These are phyloP conservation scores for Withania somnifera DNA, from an alignment of 305 asterid genomes.

Conservation along the genomic window DNA sequence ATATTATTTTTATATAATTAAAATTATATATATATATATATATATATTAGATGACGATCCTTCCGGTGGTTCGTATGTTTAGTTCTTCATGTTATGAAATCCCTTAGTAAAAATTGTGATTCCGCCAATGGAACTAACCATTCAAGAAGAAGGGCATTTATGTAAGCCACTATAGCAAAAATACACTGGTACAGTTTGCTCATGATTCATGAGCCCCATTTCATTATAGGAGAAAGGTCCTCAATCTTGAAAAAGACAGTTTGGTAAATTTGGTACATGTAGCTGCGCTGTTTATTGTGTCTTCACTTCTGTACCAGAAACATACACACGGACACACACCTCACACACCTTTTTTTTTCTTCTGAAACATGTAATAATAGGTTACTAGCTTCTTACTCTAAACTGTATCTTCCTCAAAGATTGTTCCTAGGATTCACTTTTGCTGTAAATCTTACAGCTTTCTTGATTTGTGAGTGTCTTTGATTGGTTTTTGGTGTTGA, in stretches of 20 bases:
- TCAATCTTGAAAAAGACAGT: constrained; percentile 40
- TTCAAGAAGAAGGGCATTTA: background rate
- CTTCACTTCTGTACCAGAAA: constrained; percentile 56
- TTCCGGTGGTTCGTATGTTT: too few species aligned
- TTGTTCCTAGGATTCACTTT: background rate
- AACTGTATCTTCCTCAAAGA: background rate
- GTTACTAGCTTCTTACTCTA: background rate
- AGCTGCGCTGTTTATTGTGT: constrained; percentile 37
- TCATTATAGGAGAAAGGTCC: constrained; percentile 5
- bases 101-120: too few species aligned
- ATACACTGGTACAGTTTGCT: background rate
- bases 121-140: too few species aligned
- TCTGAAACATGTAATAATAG: constrained; percentile 1
- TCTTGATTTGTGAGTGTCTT: background rate
- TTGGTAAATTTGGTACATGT: constrained; percentile 35
- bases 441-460: background rate
- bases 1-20: too few species aligned
- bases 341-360: too few species aligned
- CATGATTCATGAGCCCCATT: background rate
- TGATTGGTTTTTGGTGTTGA: background rate
- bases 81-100: too few species aligned
- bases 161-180: background rate
- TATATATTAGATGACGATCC: too few species aligned
- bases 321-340: too few species aligned
- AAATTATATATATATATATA: too few species aligned